Base-by-base conservation (phyloP, 352 stramenopile species). In the Globisporangium iwayamae region DNA sequence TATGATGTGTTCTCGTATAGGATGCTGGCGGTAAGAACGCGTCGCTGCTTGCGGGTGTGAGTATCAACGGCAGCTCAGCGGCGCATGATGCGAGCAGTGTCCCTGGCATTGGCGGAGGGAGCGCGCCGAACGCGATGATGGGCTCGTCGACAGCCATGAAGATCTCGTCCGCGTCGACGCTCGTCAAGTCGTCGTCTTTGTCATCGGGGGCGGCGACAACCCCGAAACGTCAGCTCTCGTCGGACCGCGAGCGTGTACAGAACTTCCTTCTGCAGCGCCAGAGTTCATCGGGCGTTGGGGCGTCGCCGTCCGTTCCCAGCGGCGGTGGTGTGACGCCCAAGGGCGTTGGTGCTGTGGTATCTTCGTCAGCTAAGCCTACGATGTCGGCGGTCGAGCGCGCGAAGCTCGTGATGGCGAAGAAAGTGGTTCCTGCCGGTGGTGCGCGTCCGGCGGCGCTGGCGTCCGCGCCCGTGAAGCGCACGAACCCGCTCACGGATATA, bases 391-490 rank as follows among this genome's bases (percentile, higher is more conserved):
- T 91, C 6, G 85, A 91, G 52, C 79, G 85, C 43, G 85, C 84
- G 11, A 93, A 93, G 65, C 67, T 88, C 3, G 34, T 93, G 14
- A 91, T 93, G 85, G 76, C 82, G 30, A 90, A 90, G 65, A 93
- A 91, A 67, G 64, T 80, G 3, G 71, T 57, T 0, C 28, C 45
- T 0, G 38, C 69, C 14, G 14, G 39, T 13, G 39, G 39, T 6
- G 39, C 39, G 39, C 39, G 39, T 18, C 39, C 39, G 4, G 39
- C 39, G 39, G 39, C 13, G 39, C 39, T 46, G 14, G 39, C 39
- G 39, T 46, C 39, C 39, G 39, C 39, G 11, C 39, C 82, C 1
- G 78, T 90, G 4, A 94, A 92, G 67, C 78, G 83, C 34, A 76
- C 76, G 30, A 94, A 94, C 54, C 85, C 85, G 6, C 69, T 94